These are phyloP conservation scores for Cercospora berteroae DNA, from an alignment of 2,329 filamentous ascomycete species.

Conservation along the genomic window DNA sequence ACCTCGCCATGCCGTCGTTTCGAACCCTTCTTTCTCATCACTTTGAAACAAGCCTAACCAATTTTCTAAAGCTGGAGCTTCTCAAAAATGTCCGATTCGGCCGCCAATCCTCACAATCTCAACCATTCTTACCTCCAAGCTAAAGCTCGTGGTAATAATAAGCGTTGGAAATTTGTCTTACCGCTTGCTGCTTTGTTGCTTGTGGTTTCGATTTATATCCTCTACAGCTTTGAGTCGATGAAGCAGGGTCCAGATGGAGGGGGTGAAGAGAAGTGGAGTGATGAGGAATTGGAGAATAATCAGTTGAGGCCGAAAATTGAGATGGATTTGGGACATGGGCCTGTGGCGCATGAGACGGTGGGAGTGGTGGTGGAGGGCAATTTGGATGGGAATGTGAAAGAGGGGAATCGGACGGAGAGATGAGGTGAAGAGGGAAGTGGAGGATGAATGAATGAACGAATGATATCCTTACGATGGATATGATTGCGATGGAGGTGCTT, in stretches of 20 bases:
- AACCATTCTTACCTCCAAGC: background rate
- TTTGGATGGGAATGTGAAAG: background rate
- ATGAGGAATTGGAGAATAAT: background rate
- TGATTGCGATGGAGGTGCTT: background rate
- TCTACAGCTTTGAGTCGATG: background rate
- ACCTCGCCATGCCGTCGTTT: background rate
- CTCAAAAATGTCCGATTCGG: background rate
- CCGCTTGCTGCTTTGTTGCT: background rate
- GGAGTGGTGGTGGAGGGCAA: background rate
- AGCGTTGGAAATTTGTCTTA: background rate
- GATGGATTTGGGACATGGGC: constrained; percentile 3
- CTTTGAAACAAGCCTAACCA: background rate
- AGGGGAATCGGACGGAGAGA: background rate
- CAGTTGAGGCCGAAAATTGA: background rate
- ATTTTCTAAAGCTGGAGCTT: background rate
- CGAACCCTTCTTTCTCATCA: background rate
- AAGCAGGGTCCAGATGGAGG: background rate
- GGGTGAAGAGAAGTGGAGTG: background rate
- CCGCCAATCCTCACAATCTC: background rate
- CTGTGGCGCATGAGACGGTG: background rate
- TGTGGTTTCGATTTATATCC: background rate
- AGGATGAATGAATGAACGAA: background rate
- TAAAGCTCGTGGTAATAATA: background rate
- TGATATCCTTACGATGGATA: background rate
- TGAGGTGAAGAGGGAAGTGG: background rate